Base-by-base conservation (phyloP, 2,329 filamentous ascomycete species). In the Stenocarpella maydis region DNA sequence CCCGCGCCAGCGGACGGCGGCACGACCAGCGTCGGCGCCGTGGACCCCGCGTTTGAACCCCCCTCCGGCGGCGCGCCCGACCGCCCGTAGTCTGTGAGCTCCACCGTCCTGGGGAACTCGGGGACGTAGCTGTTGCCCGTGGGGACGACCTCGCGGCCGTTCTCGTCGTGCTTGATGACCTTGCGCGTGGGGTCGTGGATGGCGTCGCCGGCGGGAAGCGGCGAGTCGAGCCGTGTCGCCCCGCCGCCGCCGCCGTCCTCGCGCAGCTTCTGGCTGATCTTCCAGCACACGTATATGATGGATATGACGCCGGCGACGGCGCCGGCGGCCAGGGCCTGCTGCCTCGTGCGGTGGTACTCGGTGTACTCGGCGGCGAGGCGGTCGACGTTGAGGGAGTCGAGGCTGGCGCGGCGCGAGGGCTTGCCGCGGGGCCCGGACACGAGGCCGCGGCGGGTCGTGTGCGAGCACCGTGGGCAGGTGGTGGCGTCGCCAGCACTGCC, bases 121-220 rank as follows among this genome's bases (percentile, higher is more conserved):
- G 93, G 91, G 4, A 97, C 88, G n/a, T 90, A 91, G 73, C 85
- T 90, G 74, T 95, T 94, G 17, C 94, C 94, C 0, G 94, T 97
- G 19, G 91, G 87, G 0, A 97, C 90, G 52, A 96, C 84, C 77
- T 96, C 92, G 54, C 87, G 85, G 50, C 91, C 91, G 17, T 92
- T 85, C n/a, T 88, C 86, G 71, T 91, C 89, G 70, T 90, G 90
- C 1, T 91, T 79, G 17, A 92, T 85, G 1, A 88, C 81, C 77
- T 88, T 88, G 75, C 86, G 83, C 77, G 82, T 83, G 71, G 82
- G 82, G 43, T 85, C 84, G 21, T 80, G 82, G 75, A 87, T 85
- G 0, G 82, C 81, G 67, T 84, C 81, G 24, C 79, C 80, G 4
- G 81, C 69, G 0, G 74, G 82, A 4, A 83, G 76, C 28, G 80